A percentile compares a stretch with the other conserved stretches of the same genome.
These are phyloP conservation scores for Ettlia oleoabundans DNA, from an alignment of 139 green algal species.

Conservation along the genomic window DNA sequence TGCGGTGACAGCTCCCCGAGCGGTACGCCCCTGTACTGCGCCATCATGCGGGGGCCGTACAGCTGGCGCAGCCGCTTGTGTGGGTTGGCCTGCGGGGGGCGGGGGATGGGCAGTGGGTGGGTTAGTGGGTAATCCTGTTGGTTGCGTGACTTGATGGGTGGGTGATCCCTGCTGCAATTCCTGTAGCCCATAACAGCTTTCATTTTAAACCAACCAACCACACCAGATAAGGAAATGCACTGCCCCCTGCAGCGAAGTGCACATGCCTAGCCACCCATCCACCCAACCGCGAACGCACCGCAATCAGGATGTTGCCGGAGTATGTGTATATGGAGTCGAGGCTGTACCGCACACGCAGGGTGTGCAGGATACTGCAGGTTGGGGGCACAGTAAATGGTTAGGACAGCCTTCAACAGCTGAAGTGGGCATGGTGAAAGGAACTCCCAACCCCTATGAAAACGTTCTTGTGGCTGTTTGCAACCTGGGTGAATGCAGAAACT, in stretches of 20 bases:
- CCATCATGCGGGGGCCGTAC: conserved; percentile 87
- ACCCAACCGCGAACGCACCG: conserved; percentile 42
- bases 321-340: conserved; percentile 92
- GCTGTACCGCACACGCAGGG: conserved; percentile 73
- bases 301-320: conserved; percentile 86
- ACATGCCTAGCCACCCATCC: not conserved
- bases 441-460: not conserved
- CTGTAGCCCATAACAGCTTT: too few relatives aligned
- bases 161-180: too few relatives aligned
- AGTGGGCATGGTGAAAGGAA: not conserved
- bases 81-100: conserved; percentile 70
- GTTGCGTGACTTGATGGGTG: not conserved
- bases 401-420: too few relatives aligned
- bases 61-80: conserved; percentile 78
- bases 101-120: not conserved
- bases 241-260: too few relatives aligned
- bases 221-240: too few relatives aligned
- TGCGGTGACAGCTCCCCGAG: conserved; percentile 85
- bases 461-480: not conserved
- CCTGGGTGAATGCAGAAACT: not conserved
- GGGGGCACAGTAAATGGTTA: too few relatives aligned
- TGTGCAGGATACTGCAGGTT: conserved; percentile 72
- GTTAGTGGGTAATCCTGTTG: not conserved
- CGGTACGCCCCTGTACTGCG: conserved; percentile 71
- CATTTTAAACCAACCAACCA: too few relatives aligned